Conservation (phyloP, 495 filamentous ascomycete species). For the Podospora bellae-mahoneyi region DNA sequence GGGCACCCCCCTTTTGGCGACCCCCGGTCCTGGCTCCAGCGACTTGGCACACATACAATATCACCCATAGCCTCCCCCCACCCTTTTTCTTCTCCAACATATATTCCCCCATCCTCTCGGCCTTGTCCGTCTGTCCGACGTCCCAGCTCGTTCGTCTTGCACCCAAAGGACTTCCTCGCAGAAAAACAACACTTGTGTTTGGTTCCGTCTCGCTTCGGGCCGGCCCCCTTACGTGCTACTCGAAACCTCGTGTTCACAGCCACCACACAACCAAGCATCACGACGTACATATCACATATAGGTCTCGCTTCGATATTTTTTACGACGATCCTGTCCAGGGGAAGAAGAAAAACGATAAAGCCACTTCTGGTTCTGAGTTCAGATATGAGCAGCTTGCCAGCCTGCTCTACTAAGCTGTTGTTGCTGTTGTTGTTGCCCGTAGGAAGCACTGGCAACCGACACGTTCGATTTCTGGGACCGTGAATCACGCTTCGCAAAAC, state of each 20-base stretch:
- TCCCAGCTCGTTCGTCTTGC: not conserved
- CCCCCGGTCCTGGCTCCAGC: constrained; percentile 9
- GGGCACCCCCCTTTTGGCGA: constrained; percentile 4
- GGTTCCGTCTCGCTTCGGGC: not conserved
- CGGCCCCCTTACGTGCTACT: constrained; percentile 22
- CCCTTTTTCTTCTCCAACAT: not conserved
- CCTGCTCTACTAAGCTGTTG: constrained; percentile 32
- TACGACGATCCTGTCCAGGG: not conserved
- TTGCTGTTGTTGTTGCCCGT: constrained; percentile 27
- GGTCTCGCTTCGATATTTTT: not conserved
- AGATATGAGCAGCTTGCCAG: constrained; percentile 36
- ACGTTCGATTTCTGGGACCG: constrained; percentile 15
- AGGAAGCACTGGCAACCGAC: constrained; percentile 34
- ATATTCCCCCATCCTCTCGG: not conserved
- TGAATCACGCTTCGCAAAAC: constrained; percentile 20
- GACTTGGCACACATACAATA: constrained; percentile 14
- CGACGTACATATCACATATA: constrained; percentile 4
- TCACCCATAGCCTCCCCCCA: constrained; percentile 4
- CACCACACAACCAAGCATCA: not conserved
- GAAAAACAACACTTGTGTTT: not conserved
- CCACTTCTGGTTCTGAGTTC: not conserved
- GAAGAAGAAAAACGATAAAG: not conserved
- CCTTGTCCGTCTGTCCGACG: not conserved
- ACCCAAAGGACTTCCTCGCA: not conserved
- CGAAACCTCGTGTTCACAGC: constrained; percentile 31